phyloP scores from a whole-genome alignment of 2,329 filamentous ascomycete species.

The Trichoderma aggressivum region DNA sequence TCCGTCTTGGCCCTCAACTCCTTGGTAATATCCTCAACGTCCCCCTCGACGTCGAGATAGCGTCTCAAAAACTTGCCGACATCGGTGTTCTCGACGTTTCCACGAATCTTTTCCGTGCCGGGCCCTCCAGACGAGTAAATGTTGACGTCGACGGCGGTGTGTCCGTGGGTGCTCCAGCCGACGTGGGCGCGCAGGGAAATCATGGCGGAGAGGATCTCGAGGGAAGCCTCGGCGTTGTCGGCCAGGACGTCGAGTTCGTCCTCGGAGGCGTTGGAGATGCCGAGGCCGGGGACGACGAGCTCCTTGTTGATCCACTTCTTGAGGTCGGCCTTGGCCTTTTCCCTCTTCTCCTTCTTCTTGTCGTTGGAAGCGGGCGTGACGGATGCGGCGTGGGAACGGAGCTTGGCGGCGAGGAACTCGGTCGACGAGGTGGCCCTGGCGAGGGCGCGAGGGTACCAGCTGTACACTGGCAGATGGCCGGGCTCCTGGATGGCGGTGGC shows the following conservation, averaged over 20 bases:
- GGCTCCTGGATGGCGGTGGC: slow-evolving; percentile 68
- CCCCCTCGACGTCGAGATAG: slow-evolving; percentile 65
- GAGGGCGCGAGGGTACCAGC: slow-evolving; percentile 81
- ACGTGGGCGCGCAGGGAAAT: slow-evolving; percentile 83
- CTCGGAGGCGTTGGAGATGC: slow-evolving; percentile 69
- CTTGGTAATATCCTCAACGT: slow-evolving; percentile 73
- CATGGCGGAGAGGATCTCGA: slow-evolving; percentile 71
- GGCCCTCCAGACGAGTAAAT: slow-evolving; percentile 78
- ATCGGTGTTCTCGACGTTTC: slow-evolving; percentile 95
- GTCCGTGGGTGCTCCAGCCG: slow-evolving; percentile 92
- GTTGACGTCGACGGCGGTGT: slow-evolving; percentile 92
- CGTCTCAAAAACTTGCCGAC: slow-evolving; percentile 76
- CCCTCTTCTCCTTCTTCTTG: not conserved
- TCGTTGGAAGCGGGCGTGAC: slow-evolving; percentile 24
- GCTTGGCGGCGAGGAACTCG: slow-evolving; percentile 63
- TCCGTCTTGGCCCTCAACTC: slow-evolving; percentile 61
- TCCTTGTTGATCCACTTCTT: slow-evolving; percentile 64
- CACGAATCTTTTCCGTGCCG: slow-evolving; percentile 61
- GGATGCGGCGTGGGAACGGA: slow-evolving; percentile 56
- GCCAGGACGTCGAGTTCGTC: slow-evolving; percentile 68
- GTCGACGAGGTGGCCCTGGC: slow-evolving; percentile 73
- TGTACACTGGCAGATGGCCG: slow-evolving; percentile 53
- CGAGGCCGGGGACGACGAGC: slow-evolving; percentile 68
- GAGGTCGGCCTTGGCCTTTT: slow-evolving; percentile 37
- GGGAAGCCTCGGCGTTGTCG: slow-evolving; percentile 51